These are phyloP conservation scores for Alternaria novae-zelandiae DNA, from an alignment of 2,329 filamentous ascomycete species.

Conservation along the genomic window DNA sequence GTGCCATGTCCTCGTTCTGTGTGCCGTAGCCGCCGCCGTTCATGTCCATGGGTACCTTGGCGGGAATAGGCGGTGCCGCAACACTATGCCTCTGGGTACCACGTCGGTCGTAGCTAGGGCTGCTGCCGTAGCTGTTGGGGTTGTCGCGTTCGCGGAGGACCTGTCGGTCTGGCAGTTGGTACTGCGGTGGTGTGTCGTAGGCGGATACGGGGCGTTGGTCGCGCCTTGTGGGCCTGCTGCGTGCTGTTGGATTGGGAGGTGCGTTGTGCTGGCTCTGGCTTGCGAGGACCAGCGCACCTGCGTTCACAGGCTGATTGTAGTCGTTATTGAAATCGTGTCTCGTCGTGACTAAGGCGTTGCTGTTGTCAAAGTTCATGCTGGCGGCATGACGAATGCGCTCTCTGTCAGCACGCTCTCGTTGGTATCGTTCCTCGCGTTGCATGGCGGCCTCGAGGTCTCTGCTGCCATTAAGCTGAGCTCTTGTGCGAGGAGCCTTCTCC, in stretches of 20 bases:
- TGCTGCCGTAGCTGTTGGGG: slow-evolving; percentile 40
- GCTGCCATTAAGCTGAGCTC: slow-evolving; percentile 60
- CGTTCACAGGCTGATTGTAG: slow-evolving; percentile 20
- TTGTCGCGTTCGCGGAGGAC: slow-evolving; percentile 47
- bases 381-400: slow-evolving; percentile 43
- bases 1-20: slow-evolving; percentile 53
- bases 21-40: slow-evolving; percentile 11
- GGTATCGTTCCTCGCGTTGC: slow-evolving; percentile 41
- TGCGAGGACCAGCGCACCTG: slow-evolving; percentile 33
- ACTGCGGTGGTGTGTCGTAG: slow-evolving; percentile 15
- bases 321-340: slow-evolving; percentile 34
- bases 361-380: slow-evolving; percentile 33
- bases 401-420: slow-evolving; percentile 40
- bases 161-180: slow-evolving; percentile 27
- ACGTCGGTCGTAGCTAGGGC: slow-evolving; percentile 31
- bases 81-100: slow-evolving; percentile 25
- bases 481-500: slow-evolving; percentile 49
- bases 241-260: slow-evolving; percentile 20
- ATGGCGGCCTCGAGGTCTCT: slow-evolving; percentile 48
- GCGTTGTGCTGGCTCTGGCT: slow-evolving; percentile 22
- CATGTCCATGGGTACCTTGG: slow-evolving; percentile 67
- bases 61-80: slow-evolving; percentile 66
- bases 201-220: slow-evolving; percentile 22
- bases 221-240: slow-evolving; percentile 41
- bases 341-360: slow-evolving; percentile 39